A percentile compares a stretch with the other conserved stretches of the same genome.
Conservation (phyloP, 2,329 filamentous ascomycete species). For the Fusarium xylarioides region DNA sequence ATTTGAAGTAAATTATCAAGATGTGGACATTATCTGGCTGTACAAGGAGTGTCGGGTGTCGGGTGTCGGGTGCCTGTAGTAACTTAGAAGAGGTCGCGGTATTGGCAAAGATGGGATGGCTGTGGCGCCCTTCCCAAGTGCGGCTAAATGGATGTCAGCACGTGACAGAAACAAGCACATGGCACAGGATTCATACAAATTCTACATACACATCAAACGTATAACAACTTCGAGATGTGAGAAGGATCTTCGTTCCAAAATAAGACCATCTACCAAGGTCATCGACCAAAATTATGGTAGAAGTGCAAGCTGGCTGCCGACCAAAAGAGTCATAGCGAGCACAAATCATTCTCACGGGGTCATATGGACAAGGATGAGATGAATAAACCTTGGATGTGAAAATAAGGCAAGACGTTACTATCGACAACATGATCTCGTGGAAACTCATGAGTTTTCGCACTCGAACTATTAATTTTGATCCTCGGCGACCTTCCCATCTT, state of each 20-base stretch:
- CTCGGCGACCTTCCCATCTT: conserved; percentile 1
- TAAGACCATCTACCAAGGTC: background rate
- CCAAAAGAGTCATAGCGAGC: background rate
- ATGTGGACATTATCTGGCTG: background rate
- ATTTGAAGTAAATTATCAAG: background rate
- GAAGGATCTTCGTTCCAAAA: background rate
- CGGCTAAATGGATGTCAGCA: background rate
- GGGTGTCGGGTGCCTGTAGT: background rate
- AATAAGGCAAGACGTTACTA: conserved; percentile 22
- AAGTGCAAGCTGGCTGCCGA: background rate
- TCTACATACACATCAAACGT: background rate
- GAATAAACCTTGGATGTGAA: background rate
- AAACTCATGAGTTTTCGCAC: conserved; percentile 11
- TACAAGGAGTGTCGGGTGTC: background rate
- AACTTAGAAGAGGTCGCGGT: background rate
- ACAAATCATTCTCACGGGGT: background rate
- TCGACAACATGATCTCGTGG: conserved; percentile 20
- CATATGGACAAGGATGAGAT: background rate
- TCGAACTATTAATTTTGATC: conserved; percentile 21
- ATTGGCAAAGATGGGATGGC: background rate
- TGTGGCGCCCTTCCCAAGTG: background rate
- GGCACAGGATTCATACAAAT: background rate
- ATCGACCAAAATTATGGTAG: background rate
- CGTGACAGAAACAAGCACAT: background rate
- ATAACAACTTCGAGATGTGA: background rate